Base-by-base conservation (phyloP, 1,284 basidiomycete species). In the Anthracocystis walkeri region DNA sequence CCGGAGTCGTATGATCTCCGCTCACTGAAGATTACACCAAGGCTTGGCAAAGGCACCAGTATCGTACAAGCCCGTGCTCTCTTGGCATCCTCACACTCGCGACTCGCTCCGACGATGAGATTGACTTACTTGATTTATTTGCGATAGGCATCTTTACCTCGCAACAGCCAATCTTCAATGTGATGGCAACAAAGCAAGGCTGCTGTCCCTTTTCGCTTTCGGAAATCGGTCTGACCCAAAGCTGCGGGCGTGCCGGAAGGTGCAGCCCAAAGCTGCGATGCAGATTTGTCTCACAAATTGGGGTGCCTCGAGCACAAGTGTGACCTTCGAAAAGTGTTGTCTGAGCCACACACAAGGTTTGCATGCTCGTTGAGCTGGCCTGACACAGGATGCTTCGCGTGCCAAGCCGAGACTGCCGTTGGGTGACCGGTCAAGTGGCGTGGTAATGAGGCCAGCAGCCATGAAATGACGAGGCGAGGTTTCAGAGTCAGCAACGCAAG, bases 201-300 rank as follows among this genome's bases (percentile, higher is more conserved):
- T 29, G 29, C 29, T 29, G 29, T 29, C 40, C 18, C 40, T 41
- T n/a, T n/a, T 18, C 16, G 29, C 40, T 41, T 41, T 18, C 16
- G 16, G n/a, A 7, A 41, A 12, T 12, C 16, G 44, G 14, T 14
- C 7, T 25, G 20, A 45, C 3, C 11, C 44, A 14, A 45, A 25
- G 44, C 10, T 45, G 42, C 42, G 21, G 44, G 14, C 44, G 44
- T 45, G 44, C 44, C 44, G 44, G 25, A 23, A 23, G 44, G 21
- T 45, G 44, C 44, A 45, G 44, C 44, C 25, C 23, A 25, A 21
- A 21, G 44, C 44, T 12, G 6, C 14, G 23, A 21, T 25, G 44
- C 44, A 45, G 44, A 41, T 41, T 7, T 16, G 16, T n/a, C 14
- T 41, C 18, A 18, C 40, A 41, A 41, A 41, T 29, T n/a, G 29